A percentile compares a stretch with the other conserved stretches of the same genome.
These are phyloP conservation scores for Talaromyces wortmannii DNA, from an alignment of 495 filamentous ascomycete genomes.

Conservation along the genomic window DNA sequence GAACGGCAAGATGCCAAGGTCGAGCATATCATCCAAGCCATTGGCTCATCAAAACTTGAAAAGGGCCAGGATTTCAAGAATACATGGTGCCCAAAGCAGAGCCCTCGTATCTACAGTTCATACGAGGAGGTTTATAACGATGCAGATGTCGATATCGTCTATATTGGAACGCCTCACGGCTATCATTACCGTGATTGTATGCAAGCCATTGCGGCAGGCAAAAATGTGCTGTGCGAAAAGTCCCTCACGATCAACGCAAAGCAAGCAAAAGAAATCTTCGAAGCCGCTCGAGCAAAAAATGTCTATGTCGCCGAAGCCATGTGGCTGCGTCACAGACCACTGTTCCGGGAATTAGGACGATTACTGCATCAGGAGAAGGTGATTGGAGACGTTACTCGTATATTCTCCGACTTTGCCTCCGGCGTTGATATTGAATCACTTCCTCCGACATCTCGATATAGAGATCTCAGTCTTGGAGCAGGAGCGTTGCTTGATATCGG, in stretches of 20 bases:
- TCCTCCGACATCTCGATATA: slow-evolving; percentile 3
- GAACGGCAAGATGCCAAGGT: slow-evolving; percentile 14
- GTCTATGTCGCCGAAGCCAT: slow-evolving; percentile 31
- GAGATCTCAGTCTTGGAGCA: slow-evolving; percentile 2
- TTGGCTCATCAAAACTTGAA: slow-evolving; percentile 22
- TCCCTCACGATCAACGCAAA: slow-evolving; percentile 28
- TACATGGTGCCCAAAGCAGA: slow-evolving; percentile 6
- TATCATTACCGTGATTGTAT: slow-evolving; percentile 32
- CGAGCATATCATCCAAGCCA: slow-evolving; percentile 21
- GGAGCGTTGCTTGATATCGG: slow-evolving; percentile 16
- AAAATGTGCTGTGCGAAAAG: slow-evolving; percentile 39
- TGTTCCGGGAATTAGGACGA: slow-evolving; percentile 5
- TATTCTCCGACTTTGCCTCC: no score
- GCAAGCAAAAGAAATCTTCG: slow-evolving; percentile 28
- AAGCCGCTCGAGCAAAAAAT: slow-evolving; percentile 28
- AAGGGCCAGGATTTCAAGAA: slow-evolving; percentile 19
- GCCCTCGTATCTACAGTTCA: slow-evolving; percentile 16
- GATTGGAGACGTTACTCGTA: no score
- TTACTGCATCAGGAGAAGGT: no score
- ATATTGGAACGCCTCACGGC: slow-evolving; percentile 36
- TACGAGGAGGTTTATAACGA: slow-evolving; percentile 26
- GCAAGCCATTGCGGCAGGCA: slow-evolving; percentile 31
- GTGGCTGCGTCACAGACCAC: slow-evolving; percentile 12
- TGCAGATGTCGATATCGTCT: slow-evolving; percentile 33
- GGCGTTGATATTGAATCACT: slow-evolving; percentile 4